These are phyloP conservation scores for Leishmania aethiopica DNA, from an alignment of 208 protist genomes.

Conservation along the genomic window DNA sequence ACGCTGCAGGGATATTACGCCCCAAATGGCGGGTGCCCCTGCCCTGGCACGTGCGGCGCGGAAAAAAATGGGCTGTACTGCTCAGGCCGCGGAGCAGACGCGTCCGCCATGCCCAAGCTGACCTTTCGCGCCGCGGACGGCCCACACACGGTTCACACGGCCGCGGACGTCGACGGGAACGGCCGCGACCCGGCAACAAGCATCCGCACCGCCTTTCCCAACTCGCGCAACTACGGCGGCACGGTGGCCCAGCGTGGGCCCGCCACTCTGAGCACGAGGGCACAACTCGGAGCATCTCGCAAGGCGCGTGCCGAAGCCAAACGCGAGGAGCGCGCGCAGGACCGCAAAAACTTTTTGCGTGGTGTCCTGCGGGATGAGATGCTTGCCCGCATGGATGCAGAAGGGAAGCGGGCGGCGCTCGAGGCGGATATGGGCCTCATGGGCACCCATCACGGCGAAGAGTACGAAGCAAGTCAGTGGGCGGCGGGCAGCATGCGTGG, in stretches of 20 bases:
- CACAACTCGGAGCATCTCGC: slow-evolving; percentile 16
- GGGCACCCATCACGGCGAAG: slow-evolving; percentile 51
- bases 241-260: slow-evolving; percentile 46
- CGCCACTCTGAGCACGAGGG: slow-evolving; percentile 39
- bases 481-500: slow-evolving; percentile 9
- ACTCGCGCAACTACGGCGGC: slow-evolving; percentile 72
- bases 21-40: slow-evolving; percentile 57
- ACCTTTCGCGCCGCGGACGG: slow-evolving; percentile 47
- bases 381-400: slow-evolving; percentile 54
- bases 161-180: slow-evolving; percentile 12
- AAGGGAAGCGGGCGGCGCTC: slow-evolving; percentile 48
- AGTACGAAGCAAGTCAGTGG: slow-evolving; percentile 39
- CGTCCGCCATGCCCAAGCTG: slow-evolving; percentile 16
- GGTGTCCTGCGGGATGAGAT: slow-evolving; percentile 77
- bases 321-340: slow-evolving; percentile 51
- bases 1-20: slow-evolving; percentile 78
- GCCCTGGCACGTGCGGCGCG: slow-evolving; percentile 33
- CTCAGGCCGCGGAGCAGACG: slow-evolving; percentile 6
- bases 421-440: slow-evolving; percentile 59
- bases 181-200: slow-evolving; percentile 37
- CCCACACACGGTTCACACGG: slow-evolving; percentile 39
- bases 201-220: slow-evolving; percentile 53
- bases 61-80: slow-evolving; percentile 22
- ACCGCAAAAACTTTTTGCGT: slow-evolving; percentile 80
- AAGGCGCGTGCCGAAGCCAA: slow-evolving; percentile 31